Conservation (phyloP, 129 eudicot genomes). For the Helianthus tuberosus region DNA sequence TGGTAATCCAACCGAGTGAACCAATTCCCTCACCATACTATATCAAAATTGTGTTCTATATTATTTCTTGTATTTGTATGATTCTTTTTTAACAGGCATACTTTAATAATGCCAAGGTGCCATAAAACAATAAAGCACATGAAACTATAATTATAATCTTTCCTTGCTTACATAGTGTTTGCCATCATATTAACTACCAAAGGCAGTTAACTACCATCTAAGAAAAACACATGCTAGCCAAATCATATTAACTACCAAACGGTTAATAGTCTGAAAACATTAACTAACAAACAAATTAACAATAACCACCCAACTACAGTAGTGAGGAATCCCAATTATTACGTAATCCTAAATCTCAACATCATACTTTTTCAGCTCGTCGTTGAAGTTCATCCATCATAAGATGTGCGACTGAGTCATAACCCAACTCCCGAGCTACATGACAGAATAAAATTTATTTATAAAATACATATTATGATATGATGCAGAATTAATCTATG, state of each 20-base stretch:
- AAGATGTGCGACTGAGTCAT: slow-evolving; percentile 66
- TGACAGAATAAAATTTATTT: neutral
- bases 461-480: neutral
- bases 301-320: neutral
- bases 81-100: neutral
- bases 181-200: neutral
- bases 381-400: slow-evolving; percentile 59
- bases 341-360: neutral
- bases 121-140: neutral
- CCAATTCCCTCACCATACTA: neutral
- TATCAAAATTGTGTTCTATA: neutral
- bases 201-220: neutral
- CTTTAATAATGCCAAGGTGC: neutral
- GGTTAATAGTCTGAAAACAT: neutral
- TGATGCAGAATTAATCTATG: neutral
- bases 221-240: slow-evolving; percentile 1
- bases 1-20: neutral
- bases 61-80: too few species aligned
- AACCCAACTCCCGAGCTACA: slow-evolving; percentile 73
- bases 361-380: slow-evolving; percentile 26
- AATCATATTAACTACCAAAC: neutral
- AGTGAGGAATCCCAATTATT: neutral
- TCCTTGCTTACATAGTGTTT: too few species aligned
- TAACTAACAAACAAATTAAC: neutral
- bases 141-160: too few species aligned